A percentile compares a stretch with the other conserved stretches of the same genome.
Evolutionary conservation across 176 grass and related monocot species (phyloP).

Genomic region (Metroxylon sagu): DNA sequence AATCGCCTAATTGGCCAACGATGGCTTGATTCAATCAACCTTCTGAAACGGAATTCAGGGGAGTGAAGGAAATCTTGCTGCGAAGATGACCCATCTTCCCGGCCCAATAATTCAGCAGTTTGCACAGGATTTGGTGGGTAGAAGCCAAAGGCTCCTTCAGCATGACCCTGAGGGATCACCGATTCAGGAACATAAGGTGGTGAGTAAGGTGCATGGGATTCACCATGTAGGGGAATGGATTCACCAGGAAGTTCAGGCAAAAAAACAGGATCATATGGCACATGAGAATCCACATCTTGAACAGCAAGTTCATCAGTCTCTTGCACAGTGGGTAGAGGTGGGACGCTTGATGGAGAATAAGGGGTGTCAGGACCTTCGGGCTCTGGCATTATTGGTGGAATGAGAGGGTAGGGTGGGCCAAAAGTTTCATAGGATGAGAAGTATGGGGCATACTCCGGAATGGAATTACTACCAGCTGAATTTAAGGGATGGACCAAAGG

Average conservation of each 20-base stretch:
- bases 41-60: constrained; percentile 35
- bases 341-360: not conserved
- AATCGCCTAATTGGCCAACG: constrained; percentile 53
- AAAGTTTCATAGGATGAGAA: constrained; percentile 26
- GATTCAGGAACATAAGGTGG: constrained; percentile 1
- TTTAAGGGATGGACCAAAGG: constrained; percentile 26
- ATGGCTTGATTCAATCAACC: constrained; percentile 57
- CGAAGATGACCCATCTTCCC: constrained; percentile 50
- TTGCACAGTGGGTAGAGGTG: not conserved
- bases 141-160: constrained; percentile 34
- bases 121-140: constrained; percentile 31
- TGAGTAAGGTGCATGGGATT: not conserved
- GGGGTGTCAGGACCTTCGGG: constrained; percentile 12
- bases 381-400: constrained; percentile 17
- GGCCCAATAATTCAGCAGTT: constrained; percentile 25
- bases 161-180: constrained; percentile 11
- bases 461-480: constrained; percentile 20
- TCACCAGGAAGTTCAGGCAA: constrained; percentile 20
- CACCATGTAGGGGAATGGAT: not conserved
- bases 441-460: constrained; percentile 48
- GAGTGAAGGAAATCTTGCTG: constrained; percentile 40
- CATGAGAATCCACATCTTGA: constrained; percentile 5
- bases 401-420: constrained; percentile 12
- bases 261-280: constrained; percentile 16
- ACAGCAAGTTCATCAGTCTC: constrained; percentile 11